These are phyloP conservation scores for Candida krabiensis DNA, from an alignment of 805 yeast genomes.

Conservation along the genomic window DNA sequence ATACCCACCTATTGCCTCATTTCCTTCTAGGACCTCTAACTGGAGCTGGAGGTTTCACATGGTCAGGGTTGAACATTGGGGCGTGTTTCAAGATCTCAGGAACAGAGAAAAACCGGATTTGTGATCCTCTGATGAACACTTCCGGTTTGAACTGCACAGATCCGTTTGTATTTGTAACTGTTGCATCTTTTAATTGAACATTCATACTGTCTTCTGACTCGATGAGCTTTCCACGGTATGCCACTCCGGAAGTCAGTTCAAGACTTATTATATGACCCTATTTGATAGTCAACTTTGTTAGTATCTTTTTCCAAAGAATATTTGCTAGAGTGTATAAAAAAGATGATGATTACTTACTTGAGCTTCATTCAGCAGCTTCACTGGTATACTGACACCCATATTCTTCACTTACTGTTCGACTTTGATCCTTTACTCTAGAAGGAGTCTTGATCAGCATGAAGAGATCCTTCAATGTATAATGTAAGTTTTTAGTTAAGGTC, in stretches of 20 bases:
- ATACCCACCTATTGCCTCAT: too few relatives aligned
- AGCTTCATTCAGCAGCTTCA: slow-evolving; percentile 83
- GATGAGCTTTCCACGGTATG: slow-evolving; percentile 81
- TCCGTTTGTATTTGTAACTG: slow-evolving; percentile 77
- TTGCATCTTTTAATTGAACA: slow-evolving; percentile 78
- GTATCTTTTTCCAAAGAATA: too few relatives aligned
- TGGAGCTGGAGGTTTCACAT: slow-evolving; percentile 69
- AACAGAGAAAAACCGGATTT: slow-evolving; percentile 75
- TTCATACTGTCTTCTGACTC: slow-evolving; percentile 95
- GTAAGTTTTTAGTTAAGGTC: too few relatives aligned
- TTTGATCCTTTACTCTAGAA: too few relatives aligned
- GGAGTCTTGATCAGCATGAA: too few relatives aligned
- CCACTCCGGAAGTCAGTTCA: slow-evolving; percentile 82
- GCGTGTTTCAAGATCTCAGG: slow-evolving; percentile 90
- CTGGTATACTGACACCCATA: slow-evolving; percentile 77
- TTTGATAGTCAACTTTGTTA: slow-evolving; percentile 10
- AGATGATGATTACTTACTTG: slow-evolving; percentile 52
- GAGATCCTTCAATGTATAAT: too few relatives aligned
- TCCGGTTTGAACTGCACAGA: slow-evolving; percentile 73
- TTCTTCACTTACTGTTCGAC: too few relatives aligned
- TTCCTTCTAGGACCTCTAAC: slow-evolving; percentile 46
- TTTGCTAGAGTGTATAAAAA: too few relatives aligned
- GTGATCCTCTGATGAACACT: slow-evolving; percentile 90
- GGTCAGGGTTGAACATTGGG: slow-evolving; percentile 69
- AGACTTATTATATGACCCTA: slow-evolving; percentile 83